Evolutionary conservation across 257 asterid genomes (phyloP), one percentile per base, ranked within the genome.

Genomic region (Ilex asprella): DNA sequence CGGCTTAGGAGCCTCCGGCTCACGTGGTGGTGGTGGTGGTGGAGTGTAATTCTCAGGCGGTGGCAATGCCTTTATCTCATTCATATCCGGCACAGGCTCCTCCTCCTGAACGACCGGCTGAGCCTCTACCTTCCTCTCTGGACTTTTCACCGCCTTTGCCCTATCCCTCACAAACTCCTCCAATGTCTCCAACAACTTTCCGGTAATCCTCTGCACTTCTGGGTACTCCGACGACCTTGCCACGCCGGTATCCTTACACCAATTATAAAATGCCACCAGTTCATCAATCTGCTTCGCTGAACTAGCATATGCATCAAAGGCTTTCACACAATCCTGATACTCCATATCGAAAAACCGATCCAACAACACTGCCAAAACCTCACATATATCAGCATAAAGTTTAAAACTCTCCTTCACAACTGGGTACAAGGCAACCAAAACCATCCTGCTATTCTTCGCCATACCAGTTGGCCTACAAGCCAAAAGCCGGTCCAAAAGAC

Each of bases 111-210:
- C 80, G 14, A 67, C 64, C 2, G 84, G 86, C 67, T 60, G 52
- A 11, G 55, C 60, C 73, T 76, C 84, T 2, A 67, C 75, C 54
- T 84, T 84, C 75, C 85, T 75, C 66, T 80, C 93, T 0, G 95
- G 95, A 56, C 93, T 87, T 72, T 84, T 87, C 21, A 39, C 65
- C 2, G 75, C 93, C 69, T 84, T 87, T 0, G 90, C 93, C 77
- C 88, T 79, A 60, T 87, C 95, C 78, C 93, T 79, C 75, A 87
- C 89, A 76, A 87, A 87, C 72, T 87, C 95, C 73, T 85, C 93
- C 79, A 87, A 64, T 10, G 95, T 87, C 77, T 87, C 95, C 80
- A 84, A 66, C 68, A 87, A 73, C 61, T 87, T 87, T 47, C 86
- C 64, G 16, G 86, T 81, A 46, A 87, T 84, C 73, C 65, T 82